Evolutionary conservation across 1,139 yeast species (phyloP), one percentile per base, ranked within the genome.

Genomic region (Blastobotrys illinoisensis): DNA sequence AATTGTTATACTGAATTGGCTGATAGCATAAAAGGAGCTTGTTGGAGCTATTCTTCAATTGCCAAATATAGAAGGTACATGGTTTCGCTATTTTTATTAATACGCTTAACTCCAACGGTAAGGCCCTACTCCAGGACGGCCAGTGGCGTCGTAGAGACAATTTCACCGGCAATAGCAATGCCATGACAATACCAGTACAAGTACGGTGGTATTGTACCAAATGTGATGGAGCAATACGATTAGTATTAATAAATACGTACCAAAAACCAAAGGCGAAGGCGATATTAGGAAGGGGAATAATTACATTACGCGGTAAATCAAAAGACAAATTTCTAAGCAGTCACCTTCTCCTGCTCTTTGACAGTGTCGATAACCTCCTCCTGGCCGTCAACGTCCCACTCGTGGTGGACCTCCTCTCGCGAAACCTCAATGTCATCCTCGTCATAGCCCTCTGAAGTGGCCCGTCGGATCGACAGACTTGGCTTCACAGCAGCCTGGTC

Each of bases 401-500:
- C 78, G 9, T 45, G 52, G 9, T 50, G 40, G 14, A 44, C 44
- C 60, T 72, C 74, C 63, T 77, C 79, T n/a, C 40, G 40, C 40
- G 40, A 11, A n/a, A 7, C 40, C 64, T 76, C 83, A 55, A 81
- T 85, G 61, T 82, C 87, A 55, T 79, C n/a, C n/a, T n/a, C n/a
- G n/a, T n/a, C 84, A 64, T 81, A 83, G 62, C 81, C 85, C 54
- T 80, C 86, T 58, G 77, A 78, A 58, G 79, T 79, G 54, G 79
- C 74, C 70, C 88, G 91, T 73, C 88, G 90, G 71, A 90, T 84
- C 54, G 95, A 86, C 69, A 91, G 80, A 60, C 97, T 83, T 66
- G 98, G 98, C 81, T 88, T 91, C 67, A 91, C 96, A 64, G 85
- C 90, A 64, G 98, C 97, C 67, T 88, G 82, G 75, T 91, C 98